phyloP scores from a whole-genome alignment of 139 green algal species.

The Trebouxia sp. region DNA sequence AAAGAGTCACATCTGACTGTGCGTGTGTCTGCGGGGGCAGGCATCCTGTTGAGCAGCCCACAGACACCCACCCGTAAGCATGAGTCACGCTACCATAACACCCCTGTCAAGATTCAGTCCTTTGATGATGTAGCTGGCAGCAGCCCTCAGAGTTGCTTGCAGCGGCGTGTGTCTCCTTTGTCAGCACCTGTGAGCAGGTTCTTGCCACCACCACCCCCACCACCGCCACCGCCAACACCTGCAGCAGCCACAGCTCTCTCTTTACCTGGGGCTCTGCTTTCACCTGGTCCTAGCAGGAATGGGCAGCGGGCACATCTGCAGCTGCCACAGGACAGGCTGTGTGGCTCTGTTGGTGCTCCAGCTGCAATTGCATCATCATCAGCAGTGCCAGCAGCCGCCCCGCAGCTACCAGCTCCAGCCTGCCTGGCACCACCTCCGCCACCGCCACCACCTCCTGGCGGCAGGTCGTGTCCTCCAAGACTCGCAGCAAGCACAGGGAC shows the following conservation, averaged over 20 bases:
- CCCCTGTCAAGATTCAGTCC: neutral
- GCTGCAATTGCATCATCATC: no score
- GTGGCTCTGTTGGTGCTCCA: no score
- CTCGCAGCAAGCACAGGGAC: neutral
- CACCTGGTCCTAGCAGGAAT: neutral
- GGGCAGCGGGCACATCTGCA: no score
- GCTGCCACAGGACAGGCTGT: no score
- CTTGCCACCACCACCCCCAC: neutral
- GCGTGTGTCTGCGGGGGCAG: neutral
- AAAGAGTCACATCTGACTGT: neutral
- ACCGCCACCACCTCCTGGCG: neutral
- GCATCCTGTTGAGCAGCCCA: conserved; percentile 6
- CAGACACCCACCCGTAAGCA: neutral
- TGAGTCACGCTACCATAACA: neutral
- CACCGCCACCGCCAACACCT: neutral
- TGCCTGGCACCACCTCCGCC: neutral
- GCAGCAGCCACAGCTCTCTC: no score
- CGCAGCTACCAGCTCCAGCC: neutral
- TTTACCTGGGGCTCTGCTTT: neutral
- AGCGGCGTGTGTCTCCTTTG: neutral
- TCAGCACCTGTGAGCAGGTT: neutral
- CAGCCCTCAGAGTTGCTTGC: neutral
- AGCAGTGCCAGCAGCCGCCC: no score
- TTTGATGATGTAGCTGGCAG: neutral
- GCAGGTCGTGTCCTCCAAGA: no score